These are phyloP conservation scores for Novymonas esmeraldas DNA, from an alignment of 208 protist species.

Conservation along the genomic window DNA sequence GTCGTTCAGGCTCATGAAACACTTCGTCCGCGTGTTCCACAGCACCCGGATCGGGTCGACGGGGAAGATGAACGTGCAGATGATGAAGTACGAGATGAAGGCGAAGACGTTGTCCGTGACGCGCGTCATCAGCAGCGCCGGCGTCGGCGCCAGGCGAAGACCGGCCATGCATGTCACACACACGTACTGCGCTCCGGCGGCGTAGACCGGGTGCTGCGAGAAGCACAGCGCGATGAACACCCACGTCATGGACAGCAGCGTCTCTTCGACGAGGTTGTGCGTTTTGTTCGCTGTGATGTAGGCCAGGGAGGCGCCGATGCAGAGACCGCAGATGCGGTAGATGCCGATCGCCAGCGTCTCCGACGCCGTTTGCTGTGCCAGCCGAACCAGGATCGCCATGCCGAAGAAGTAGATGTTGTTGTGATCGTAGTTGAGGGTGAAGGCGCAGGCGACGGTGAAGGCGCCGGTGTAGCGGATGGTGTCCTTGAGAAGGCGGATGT, in stretches of 20 bases:
- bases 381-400: constrained; percentile 71
- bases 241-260: constrained; percentile 34
- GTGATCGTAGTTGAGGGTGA: constrained; percentile 54
- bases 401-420: constrained; percentile 72
- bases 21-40: constrained; percentile 40
- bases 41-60: constrained; percentile 55
- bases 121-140: constrained; percentile 41
- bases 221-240: constrained; percentile 51
- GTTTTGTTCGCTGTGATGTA: constrained; percentile 48
- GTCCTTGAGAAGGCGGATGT: constrained; percentile 78
- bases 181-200: constrained; percentile 51
- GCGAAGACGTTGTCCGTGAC: constrained; percentile 58
- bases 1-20: constrained; percentile 36
- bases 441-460: constrained; percentile 58
- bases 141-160: constrained; percentile 33
- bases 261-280: constrained; percentile 32
- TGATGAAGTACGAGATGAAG: constrained; percentile 74
- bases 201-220: constrained; percentile 40
- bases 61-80: constrained; percentile 73
- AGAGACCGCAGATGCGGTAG: constrained; percentile 63
- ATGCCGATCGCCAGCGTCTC: constrained; percentile 61
- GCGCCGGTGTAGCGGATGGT: constrained; percentile 55
- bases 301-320: constrained; percentile 47
- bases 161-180: constrained; percentile 42
- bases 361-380: constrained; percentile 54